Percentiles rank a stretch among this genome's conserved stretches.
These are phyloP conservation scores for Eutypa lata DNA, from an alignment of 2,329 filamentous ascomycete genomes.

Conservation along the genomic window DNA sequence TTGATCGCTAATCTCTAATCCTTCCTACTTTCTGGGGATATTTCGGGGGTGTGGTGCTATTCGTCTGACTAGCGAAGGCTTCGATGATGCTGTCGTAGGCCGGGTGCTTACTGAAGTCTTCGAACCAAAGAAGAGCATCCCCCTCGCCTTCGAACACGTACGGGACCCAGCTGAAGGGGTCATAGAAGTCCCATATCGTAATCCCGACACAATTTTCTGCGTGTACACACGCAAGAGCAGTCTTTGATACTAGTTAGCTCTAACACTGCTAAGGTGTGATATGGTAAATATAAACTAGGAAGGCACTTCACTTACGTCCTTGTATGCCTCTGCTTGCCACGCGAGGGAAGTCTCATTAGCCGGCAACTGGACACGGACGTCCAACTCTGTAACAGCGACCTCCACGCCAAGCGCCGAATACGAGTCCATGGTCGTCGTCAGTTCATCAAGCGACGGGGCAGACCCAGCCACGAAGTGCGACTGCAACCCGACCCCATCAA, in stretches of 20 bases:
- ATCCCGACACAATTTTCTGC: slow-evolving; percentile 28
- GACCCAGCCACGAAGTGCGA: slow-evolving; percentile 37
- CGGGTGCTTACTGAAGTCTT: slow-evolving; percentile 39
- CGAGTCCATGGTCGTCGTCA: slow-evolving; percentile 38
- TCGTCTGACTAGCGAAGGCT: slow-evolving; percentile 26
- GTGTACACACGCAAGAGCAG: slow-evolving; percentile 27
- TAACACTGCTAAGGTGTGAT: not conserved
- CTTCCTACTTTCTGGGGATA: not conserved
- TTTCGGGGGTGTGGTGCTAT: slow-evolving; percentile 17
- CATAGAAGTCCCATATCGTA: slow-evolving; percentile 34
- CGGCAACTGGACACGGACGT: slow-evolving; percentile 40
- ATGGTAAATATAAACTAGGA: not conserved
- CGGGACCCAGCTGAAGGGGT: slow-evolving; percentile 40
- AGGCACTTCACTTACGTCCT: slow-evolving; percentile 11
- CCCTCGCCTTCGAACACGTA: slow-evolving; percentile 37
- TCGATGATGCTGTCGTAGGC: slow-evolving; percentile 36
- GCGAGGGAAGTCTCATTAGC: slow-evolving; percentile 24
- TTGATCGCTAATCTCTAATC: not conserved
- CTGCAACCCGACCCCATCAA: slow-evolving; percentile 52
- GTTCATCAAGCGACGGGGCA: slow-evolving; percentile 36
- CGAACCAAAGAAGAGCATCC: slow-evolving; percentile 39
- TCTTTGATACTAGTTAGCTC: slow-evolving; percentile 4
- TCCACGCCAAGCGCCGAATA: slow-evolving; percentile 46
- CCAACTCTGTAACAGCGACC: slow-evolving; percentile 53
- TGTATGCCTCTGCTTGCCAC: slow-evolving; percentile 28